These are phyloP conservation scores for Leishmania mexicana DNA, from an alignment of 208 protist species.

Conservation along the genomic window DNA sequence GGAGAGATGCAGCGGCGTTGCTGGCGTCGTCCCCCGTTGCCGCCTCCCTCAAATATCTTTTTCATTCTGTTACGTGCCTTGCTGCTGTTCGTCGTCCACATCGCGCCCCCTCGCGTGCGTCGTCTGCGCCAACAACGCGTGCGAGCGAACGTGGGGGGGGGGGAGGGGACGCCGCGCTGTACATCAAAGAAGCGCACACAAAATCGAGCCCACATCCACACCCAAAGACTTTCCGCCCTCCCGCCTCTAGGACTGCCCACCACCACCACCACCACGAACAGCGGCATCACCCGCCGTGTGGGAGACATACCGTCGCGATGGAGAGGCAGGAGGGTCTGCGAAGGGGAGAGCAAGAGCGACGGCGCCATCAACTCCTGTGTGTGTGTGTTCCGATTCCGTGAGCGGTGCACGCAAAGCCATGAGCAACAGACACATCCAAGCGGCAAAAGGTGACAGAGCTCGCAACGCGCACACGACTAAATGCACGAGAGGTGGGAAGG, in stretches of 20 bases:
- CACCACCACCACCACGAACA: background rate
- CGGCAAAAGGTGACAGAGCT: too few species aligned
- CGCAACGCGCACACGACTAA: too few species aligned
- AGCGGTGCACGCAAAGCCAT: too few species aligned
- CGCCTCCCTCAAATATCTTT: background rate
- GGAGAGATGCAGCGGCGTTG: background rate
- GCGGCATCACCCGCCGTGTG: background rate
- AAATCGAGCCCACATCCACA: background rate
- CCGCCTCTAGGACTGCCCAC: background rate
- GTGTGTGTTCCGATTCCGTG: too few species aligned
- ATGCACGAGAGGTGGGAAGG: too few species aligned
- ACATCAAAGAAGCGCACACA: background rate
- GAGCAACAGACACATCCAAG: too few species aligned
- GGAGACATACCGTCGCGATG: background rate
- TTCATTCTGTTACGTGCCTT: background rate
- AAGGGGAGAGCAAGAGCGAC: background rate
- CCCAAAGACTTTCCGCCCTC: background rate
- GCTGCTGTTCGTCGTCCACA: background rate
- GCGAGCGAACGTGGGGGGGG: background rate
- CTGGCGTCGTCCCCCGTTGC: background rate
- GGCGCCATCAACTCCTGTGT: too few species aligned
- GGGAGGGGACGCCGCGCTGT: background rate
- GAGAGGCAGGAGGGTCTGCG: background rate
- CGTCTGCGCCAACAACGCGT: background rate
- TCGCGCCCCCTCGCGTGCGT: background rate